Base-by-base conservation (phyloP, 306 rosid species). In the Notholithocarpus densiflorus region DNA sequence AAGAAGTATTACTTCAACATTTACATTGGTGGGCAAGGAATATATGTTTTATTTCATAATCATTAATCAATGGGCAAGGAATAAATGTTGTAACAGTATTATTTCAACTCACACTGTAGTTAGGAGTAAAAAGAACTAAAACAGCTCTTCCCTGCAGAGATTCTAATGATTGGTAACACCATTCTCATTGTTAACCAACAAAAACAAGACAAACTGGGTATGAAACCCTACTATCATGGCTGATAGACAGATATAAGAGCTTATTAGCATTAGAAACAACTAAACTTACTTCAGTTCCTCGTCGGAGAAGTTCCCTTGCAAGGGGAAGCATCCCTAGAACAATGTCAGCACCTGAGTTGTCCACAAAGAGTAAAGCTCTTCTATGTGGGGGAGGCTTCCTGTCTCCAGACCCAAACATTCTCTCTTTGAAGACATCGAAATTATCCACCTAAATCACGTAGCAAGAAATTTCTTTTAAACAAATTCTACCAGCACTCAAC, bases 281-380 rank as follows among this genome's bases (percentile, higher is more conserved):
- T 23, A 56, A 77, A 75, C 93, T 85, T 83, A 96, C 99, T 89
- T 96, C 98, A 23, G 97, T 96, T 86, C 99, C 99, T 65, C 88
- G 89, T 12, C 90, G 92, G 74, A 96, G 98, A 81, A 96, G 97
- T 87, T 96, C 99, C 83, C 98, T 82, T 34, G 99, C 99, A 20
- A 96, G 81, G 79, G 99, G 99, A 89, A 96, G 97, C 99, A 96
- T 96, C 83, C 99, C 99, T 53, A 96, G 89, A 83, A 93, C 93
- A 84, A 96, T 78, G 79, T 96, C 99, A 72, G 99, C 99, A 72
- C 99, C 99, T 19, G 99, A 76, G 84, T 96, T 96, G 81, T 96
- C 99, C 37, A 96, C 99, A 73, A 93, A 96, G 65, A 96, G 93
- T 79, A 96, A 87, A 86, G 99, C 98, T 82, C 96, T 89, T 85